Percentiles rank a stretch among this genome's conserved stretches.
These are phyloP conservation scores for Fragaria nilgerrensis DNA, from an alignment of 306 rosid genomes.

Conservation along the genomic window DNA sequence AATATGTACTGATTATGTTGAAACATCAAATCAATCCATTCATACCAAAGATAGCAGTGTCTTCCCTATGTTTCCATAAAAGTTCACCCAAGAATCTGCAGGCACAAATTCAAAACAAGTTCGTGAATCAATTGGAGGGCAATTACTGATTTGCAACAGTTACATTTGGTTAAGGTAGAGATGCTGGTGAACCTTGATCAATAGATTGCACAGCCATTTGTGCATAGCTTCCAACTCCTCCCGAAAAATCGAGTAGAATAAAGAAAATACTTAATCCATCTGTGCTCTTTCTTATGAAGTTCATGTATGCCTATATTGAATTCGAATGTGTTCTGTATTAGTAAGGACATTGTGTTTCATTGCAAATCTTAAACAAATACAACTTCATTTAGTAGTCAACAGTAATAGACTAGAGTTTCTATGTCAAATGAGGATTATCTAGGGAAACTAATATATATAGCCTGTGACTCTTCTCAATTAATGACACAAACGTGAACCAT, in stretches of 20 bases:
- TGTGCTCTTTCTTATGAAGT: constrained; percentile 72
- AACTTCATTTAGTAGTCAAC: neutral
- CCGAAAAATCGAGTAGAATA: constrained; percentile 65
- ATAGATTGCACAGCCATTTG: constrained; percentile 80
- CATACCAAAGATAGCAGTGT: constrained; percentile 64
- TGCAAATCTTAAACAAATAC: neutral
- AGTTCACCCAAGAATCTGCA: constrained; percentile 86
- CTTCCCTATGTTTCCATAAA: constrained; percentile 79
- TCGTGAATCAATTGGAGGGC: neutral
- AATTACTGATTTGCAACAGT: neutral
- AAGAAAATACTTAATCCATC: constrained; percentile 82
- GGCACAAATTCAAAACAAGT: neutral
- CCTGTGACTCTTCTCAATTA: neutral
- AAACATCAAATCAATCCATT: neutral
- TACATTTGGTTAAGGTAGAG: neutral
- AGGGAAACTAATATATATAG: neutral
- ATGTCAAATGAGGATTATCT: neutral
- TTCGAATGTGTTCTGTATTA: neutral
- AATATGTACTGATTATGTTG: neutral
- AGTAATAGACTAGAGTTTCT: neutral
- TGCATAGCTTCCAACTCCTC: constrained; percentile 58
- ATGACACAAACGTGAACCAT: no score
- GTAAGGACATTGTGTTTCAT: neutral
- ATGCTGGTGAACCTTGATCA: constrained; percentile 67
- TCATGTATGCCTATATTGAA: constrained; percentile 61